Conservation (phyloP, 2,329 filamentous ascomycete species). For the Monosporascus sp. region DNA sequence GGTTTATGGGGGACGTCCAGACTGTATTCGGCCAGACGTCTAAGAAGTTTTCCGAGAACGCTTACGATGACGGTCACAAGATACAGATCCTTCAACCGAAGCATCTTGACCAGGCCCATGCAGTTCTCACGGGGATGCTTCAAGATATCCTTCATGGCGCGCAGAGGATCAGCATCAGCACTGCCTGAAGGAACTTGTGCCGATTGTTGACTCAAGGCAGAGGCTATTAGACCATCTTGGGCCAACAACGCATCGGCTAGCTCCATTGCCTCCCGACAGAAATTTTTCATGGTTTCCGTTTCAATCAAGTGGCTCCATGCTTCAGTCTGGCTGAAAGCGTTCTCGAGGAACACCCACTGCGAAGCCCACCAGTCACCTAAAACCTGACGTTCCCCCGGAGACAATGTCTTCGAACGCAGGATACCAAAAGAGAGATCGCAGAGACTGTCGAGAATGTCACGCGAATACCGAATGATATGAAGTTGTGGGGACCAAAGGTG, state of each 20-base stretch:
- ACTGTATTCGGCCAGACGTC: slow-evolving; percentile 70
- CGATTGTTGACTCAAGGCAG: slow-evolving; percentile 46
- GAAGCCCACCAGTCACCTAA: slow-evolving; percentile 77
- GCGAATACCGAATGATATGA: slow-evolving; percentile 51
- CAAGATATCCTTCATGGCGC: slow-evolving; percentile 46
- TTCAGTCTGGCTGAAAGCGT: slow-evolving; percentile 79
- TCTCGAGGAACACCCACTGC: slow-evolving; percentile 75
- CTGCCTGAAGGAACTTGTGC: slow-evolving; percentile 21
- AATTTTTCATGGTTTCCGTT: slow-evolving; percentile 78
- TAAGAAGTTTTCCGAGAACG: slow-evolving; percentile 78
- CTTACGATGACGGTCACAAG: slow-evolving; percentile 77
- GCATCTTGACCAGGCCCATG: slow-evolving; percentile 77
- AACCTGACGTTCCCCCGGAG: slow-evolving; percentile 56
- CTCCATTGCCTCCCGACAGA: slow-evolving; percentile 92
- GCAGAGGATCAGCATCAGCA: slow-evolving; percentile 29
- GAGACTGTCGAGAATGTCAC: slow-evolving; percentile 51
- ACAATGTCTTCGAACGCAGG: slow-evolving; percentile 50
- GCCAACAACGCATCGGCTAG: slow-evolving; percentile 82
- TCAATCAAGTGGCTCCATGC: slow-evolving; percentile 74
- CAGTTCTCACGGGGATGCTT: slow-evolving; percentile 57
- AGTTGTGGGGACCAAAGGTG: slow-evolving; percentile 53
- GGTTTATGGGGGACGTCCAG: slow-evolving; percentile 63
- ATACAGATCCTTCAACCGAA: slow-evolving; percentile 83
- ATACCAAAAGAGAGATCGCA: slow-evolving; percentile 53
- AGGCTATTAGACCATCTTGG: slow-evolving; percentile 77